phyloP scores from a whole-genome alignment of 2,329 filamentous ascomycete species.

The Aspergillus intermedius region DNA sequence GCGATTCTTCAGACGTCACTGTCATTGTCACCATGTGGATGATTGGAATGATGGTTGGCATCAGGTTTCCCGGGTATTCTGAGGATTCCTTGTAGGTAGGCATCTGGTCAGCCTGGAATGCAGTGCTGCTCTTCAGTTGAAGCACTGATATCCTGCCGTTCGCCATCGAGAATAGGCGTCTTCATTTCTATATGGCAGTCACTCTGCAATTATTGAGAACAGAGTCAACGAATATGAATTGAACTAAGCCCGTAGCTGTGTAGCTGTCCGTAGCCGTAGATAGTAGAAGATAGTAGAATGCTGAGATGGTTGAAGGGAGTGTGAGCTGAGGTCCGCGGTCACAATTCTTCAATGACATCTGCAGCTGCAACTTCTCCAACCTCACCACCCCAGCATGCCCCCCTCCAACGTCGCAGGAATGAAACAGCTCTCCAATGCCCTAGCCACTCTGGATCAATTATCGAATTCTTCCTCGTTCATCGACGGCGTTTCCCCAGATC shows the following conservation, averaged over 20 bases:
- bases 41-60: neutral
- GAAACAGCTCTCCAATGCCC: conserved; percentile 38
- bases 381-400: conserved; percentile 17
- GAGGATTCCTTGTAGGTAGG: neutral
- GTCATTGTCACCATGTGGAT: neutral
- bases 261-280: neutral
- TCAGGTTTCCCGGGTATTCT: neutral
- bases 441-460: conserved; percentile 41
- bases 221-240: neutral
- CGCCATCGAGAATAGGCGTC: neutral
- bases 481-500: conserved; percentile 35
- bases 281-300: neutral
- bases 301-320: neutral
- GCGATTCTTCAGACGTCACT: neutral
- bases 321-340: neutral
- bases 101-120: neutral
- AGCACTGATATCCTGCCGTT: no score
- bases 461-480: conserved; percentile 39
- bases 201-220: no score
- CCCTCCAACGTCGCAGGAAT: conserved; percentile 18
- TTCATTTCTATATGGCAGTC: neutral
- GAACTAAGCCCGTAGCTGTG: no score
- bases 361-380: neutral
- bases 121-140: neutral
- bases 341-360: neutral